Evolutionary conservation across 1,139 yeast species (phyloP), one percentile per base, ranked within the genome.

Genomic region (Magnusiomyces fungicola): DNA sequence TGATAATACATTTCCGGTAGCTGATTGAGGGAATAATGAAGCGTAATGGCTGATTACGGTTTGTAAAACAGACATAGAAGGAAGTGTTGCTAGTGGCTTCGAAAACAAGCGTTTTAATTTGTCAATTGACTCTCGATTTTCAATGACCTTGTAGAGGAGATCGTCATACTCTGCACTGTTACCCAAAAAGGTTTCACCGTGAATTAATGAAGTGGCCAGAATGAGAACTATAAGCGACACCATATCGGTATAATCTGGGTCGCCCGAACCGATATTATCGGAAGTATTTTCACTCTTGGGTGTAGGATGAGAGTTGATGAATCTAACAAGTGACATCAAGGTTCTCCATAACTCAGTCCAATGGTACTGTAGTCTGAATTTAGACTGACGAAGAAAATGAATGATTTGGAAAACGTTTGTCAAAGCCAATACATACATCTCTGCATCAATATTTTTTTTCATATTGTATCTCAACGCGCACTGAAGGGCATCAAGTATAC

Each of bases 301-400:
- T 12, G 38, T 23, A 7, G 58, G 54, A 43, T 58, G 58, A 16
- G 60, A 50, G 50, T 53, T 58, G 47, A 61, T 50, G 46, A 57
- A 68, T 43, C 57, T 55, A 12, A 62, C 45, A 2, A 66, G 50
- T 3, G 63, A 61, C 22, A 65, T 46, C n/a, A 67, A 48, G 2
- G 70, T 60, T 46, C 58, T 60, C 71, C 72, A 69, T 33, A 70
- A 56, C 47, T 68, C 71, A 14, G 60, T 52, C 74, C 74, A 70
- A 50, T 66, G 64, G 50, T 69, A 69, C 10, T 52, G 50, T 27
- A 63, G 44, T n/a, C 58, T 48, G 1, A 50, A 47, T 27, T 55
- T 56, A 27, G 52, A 30, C 10, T 50, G 43, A 24, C 61, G 51
- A 46, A 67, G 49, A 27, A 56, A 52, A 16, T 58, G 58, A 2